These are phyloP conservation scores for Paramecium octaurelia DNA, from an alignment of 73 alveolate species.

Conservation along the genomic window DNA sequence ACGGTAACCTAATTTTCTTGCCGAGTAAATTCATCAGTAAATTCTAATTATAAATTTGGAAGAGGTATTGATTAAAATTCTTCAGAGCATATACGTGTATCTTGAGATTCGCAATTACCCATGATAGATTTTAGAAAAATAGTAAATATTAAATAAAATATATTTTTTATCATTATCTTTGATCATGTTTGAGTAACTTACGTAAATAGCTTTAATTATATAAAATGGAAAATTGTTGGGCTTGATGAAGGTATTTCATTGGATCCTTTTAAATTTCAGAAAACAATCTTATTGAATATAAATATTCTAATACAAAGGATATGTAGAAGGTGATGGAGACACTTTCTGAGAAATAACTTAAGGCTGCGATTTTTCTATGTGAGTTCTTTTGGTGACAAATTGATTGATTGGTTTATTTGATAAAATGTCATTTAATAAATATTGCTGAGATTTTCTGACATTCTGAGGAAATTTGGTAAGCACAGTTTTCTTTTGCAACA, in stretches of 20 bases:
- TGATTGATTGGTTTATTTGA: background rate
- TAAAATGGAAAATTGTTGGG: background rate
- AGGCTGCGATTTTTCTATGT: background rate
- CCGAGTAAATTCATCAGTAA: background rate
- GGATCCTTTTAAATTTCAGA: slow-evolving; percentile 11
- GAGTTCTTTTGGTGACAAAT: background rate
- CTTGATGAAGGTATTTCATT: background rate
- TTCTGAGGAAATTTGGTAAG: background rate
- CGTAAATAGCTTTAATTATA: background rate
- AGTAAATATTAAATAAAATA: background rate
- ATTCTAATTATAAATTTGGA: background rate
- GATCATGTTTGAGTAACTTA: background rate
- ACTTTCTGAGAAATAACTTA: background rate
- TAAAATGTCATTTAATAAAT: background rate
- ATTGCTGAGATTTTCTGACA: background rate
- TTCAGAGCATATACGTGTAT: background rate
- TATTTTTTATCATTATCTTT: background rate
- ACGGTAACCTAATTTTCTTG: background rate
- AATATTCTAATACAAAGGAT: background rate
- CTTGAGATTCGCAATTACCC: background rate
- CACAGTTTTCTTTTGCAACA: background rate
- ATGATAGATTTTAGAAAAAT: background rate
- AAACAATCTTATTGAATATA: background rate
- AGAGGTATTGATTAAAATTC: slow-evolving; percentile 9
- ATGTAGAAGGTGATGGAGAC: background rate